Conservation (phyloP, 257 asterid species). For the Hygrophila difformis region DNA sequence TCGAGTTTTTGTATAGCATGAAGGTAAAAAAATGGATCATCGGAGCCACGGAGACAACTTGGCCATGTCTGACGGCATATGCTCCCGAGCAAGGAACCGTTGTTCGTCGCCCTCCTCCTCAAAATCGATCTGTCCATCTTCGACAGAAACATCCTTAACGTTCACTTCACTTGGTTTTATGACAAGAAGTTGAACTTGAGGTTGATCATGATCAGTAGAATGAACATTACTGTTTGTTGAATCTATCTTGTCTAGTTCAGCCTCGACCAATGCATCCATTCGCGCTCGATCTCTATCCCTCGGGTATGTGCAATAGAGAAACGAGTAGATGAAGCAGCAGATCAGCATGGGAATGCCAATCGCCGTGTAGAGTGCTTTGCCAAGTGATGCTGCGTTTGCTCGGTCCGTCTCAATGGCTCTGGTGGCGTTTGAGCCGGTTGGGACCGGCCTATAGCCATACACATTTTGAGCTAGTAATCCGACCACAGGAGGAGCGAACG, state of each 20-base stretch:
- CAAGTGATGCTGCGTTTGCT: slow-evolving; percentile 77
- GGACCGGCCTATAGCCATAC: slow-evolving; percentile 59
- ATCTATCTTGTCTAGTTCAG: slow-evolving; percentile 47
- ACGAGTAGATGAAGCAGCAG: slow-evolving; percentile 62
- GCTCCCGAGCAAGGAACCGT: too few species aligned
- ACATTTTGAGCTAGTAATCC: slow-evolving; percentile 64
- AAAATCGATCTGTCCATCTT: too few species aligned
- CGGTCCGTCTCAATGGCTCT: slow-evolving; percentile 43
- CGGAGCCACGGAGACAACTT: too few species aligned
- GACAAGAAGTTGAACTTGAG: too few species aligned
- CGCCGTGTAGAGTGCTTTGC: slow-evolving; percentile 85
- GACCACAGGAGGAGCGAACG: slow-evolving; percentile 85
- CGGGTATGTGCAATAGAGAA: slow-evolving; percentile 69
- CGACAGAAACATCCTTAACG: too few species aligned
- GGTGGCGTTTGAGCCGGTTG: slow-evolving; percentile 30
- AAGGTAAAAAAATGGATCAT: too few species aligned
- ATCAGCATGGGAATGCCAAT: slow-evolving; percentile 70
- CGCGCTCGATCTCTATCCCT: slow-evolving; percentile 78
- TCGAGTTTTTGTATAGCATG: too few species aligned
- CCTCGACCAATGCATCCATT: slow-evolving; percentile 54
- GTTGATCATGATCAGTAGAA: too few species aligned
- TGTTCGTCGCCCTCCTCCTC: too few species aligned
- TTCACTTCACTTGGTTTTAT: too few species aligned
- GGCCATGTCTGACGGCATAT: too few species aligned
- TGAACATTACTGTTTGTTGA: too few species aligned